Percentiles rank a stretch among this genome's conserved stretches.
Evolutionary conservation across 2,329 filamentous ascomycete genomes (phyloP).

Genomic region (Xenoacremonium recifei): DNA sequence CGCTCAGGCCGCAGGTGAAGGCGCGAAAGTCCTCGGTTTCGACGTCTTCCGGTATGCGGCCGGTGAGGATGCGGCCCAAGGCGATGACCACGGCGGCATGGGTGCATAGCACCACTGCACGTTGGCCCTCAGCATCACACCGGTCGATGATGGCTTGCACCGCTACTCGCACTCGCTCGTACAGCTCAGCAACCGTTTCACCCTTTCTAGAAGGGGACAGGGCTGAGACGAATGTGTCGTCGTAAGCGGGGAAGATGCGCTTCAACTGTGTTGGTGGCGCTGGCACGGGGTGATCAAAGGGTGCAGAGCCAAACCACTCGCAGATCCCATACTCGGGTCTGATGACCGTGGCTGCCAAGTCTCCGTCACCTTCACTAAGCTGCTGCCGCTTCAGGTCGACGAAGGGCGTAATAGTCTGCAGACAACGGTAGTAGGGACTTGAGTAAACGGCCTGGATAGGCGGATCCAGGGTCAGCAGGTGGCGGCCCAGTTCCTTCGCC

Average conservation of each 20-base stretch:
- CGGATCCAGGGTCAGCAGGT: slow-evolving; percentile 62
- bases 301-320: slow-evolving; percentile 89
- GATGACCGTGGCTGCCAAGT: slow-evolving; percentile 36
- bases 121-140: slow-evolving; percentile 68
- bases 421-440: slow-evolving; percentile 82
- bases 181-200: slow-evolving; percentile 76
- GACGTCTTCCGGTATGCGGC: slow-evolving; percentile 68
- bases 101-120: slow-evolving; percentile 75
- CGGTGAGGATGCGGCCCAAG: slow-evolving; percentile 79
- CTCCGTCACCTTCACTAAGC: slow-evolving; percentile 7
- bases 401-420: slow-evolving; percentile 78
- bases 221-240: slow-evolving; percentile 57
- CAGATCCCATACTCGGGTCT: slow-evolving; percentile 60
- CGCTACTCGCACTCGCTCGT: slow-evolving; percentile 73
- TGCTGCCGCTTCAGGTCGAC: slow-evolving; percentile 42
- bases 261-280: slow-evolving; percentile 63
- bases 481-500: slow-evolving; percentile 69
- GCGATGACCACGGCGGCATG: slow-evolving; percentile 91
- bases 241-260: slow-evolving; percentile 64
- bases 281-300: slow-evolving; percentile 81
- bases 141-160: slow-evolving; percentile 68
- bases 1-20: slow-evolving; percentile 78
- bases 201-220: slow-evolving; percentile 69
- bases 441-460: slow-evolving; percentile 77
- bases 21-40: slow-evolving; percentile 78